Base-by-base conservation (phyloP, 345 rosid species). In the Garcia nutans region DNA sequence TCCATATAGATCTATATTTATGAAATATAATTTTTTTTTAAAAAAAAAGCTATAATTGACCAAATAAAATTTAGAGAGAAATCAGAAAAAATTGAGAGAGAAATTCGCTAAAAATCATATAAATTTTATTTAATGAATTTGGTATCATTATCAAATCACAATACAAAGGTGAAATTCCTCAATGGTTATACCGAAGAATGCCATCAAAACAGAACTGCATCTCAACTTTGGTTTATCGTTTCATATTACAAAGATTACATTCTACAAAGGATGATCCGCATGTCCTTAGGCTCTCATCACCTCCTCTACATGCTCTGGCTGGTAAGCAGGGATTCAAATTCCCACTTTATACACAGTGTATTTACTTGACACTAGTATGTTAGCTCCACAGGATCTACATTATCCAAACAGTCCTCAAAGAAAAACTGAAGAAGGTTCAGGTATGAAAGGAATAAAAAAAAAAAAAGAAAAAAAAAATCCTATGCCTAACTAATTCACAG, bases 201-300 rank as follows among this genome's bases (percentile, higher is more conserved):
- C 41, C 9, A 23, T 33, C 23, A 71, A 45, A 45, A 19, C 57
- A 59, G 42, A 23, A 23, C 24, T 60, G 67, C 23, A 9, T 23
- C 24, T 3, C 56, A 23, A 10, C 37, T 44, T 73, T 59, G 19
- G 24, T 62, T 71, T 72, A 33, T 71, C 42, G 5, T 37, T 23
- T 41, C 33, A 37, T 58, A 24, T 71, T 56, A 57, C 64, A 71
- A 22, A 71, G 47, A 54, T n/a, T 71, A 23, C 74, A 57, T 41
- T 63, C n/a, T 37, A 71, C 37, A 58, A 58, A 42, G 54, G 28
- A 47, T 67, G 17, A 12, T 50, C 58, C 58, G 59, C 28, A 49
- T 55, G 22, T 69, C 23, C 0, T 54, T 47, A 50, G 16, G 55
- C 16, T 50, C 55, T 50, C 55, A 10, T 50, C 50, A 47, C 10